Evolutionary conservation across 148 eudicot genomes (phyloP), one percentile per base, ranked within the genome.

Genomic region (Salicornia ramosissima): DNA sequence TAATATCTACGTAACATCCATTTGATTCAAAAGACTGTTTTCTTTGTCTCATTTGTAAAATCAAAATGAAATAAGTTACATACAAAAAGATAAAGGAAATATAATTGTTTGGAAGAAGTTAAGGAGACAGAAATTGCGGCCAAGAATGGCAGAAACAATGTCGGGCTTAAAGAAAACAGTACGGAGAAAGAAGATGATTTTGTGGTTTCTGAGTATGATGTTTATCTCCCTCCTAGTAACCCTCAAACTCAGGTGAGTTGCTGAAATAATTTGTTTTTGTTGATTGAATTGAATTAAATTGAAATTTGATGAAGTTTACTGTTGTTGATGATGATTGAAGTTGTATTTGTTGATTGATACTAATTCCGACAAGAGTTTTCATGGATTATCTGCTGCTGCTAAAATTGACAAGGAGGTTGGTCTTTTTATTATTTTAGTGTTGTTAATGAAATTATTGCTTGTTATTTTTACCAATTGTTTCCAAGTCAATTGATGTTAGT

Each of bases 291-390:
- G 3, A 3, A 49, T 49, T 31, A 40, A 29, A 11, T 43, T 7
- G 13, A 58, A 65, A 11, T 64, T 63, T 60, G 12, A 49, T 39
- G 57, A 7, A 39, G 25, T 18, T 40, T 30, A 55, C 24, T 42
- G 10, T 63, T 36, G 12, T 46, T 19, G 57, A 8, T 40, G n/a
- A 10, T 50, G 58, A 14, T 74, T 73, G 70, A 80, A 93, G 98
- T 71, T 90, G 65, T 90, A 86, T 84, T 74, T 88, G 83, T 56
- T 83, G 16, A 30, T 91, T 21, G 91, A 94, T 57, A 58, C 65
- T 51, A 76, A 87, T 70, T 79, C 88, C 15, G 79, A 77, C 49
- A 79, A 88, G 74, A 89, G 80, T 62, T 79, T 85, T 39, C 7
- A n/a, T 8, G 73, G 59, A 58, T 73, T 81, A 16, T 53, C 76